Base-by-base conservation (phyloP, 2,329 filamentous ascomycete species). In the Fusarium buxicola region DNA sequence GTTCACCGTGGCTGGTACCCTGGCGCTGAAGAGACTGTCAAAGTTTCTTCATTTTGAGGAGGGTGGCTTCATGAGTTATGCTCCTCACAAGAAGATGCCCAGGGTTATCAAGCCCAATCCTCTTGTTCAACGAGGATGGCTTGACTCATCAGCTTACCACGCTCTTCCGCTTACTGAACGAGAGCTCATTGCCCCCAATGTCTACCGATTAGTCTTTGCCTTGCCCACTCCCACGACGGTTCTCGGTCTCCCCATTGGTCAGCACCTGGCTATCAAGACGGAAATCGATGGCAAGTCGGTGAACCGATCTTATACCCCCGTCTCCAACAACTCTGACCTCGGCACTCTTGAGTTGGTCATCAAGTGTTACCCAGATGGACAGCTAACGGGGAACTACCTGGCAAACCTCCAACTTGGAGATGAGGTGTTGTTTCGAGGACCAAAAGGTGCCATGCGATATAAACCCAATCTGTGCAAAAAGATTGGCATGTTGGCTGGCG, bases 391-490 rank as follows among this genome's bases (percentile, higher is more conserved):
- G 7, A 72, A 74, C 13, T 83, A 85, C 66, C 76, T 87, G 1
- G 75, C 74, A 1, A 70, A 74, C 28, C 75, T 87, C 1, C 51
- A 79, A 1, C 55, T 81, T 6, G 83, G 83, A 11, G 81, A 86
- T 44, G 72, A 77, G 58, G 79, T 85, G 2, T 73, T 78, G 4
- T 80, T 87, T 66, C 77, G 84, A n/a, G 85, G 84, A 0, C 84
- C 84, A 13, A 86, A 85, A 65, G 84, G 84, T 13, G 80, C 82
- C 1, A 85, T 86, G 82, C 76, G 75, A 8, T 86, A 86, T 69
- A 70, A 68, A 8, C 76, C 75, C 7, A 77, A 76, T 0, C 72
- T 80, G 5, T 76, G 74, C 46, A 77, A 75, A 60, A 72, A 76
- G 32, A 78, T 87, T n/a, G 83, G 83, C 43, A 86, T 87, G 84